A percentile compares a stretch with the other conserved stretches of the same genome.
Conservation (phyloP, 768 basidiomycete genomes). For the Austroboletus festivus region DNA sequence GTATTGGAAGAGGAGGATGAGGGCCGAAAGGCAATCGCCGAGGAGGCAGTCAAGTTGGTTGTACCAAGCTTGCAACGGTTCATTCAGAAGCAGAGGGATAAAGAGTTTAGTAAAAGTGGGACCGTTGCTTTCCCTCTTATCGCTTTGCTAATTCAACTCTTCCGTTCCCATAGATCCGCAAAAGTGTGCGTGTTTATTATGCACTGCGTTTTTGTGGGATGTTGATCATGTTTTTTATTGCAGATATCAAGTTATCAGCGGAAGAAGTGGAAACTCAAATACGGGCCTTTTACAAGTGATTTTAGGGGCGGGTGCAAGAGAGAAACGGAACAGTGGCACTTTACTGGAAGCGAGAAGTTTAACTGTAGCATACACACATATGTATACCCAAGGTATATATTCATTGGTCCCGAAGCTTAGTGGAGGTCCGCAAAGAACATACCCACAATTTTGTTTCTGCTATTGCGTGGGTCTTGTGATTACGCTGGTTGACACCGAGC, state of each 20-base stretch:
- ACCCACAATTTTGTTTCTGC: too few relatives aligned
- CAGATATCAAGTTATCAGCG: constrained; percentile 76
- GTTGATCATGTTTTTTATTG: constrained; percentile 14
- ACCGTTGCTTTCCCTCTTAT: constrained; percentile 19
- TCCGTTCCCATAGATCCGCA: constrained; percentile 40
- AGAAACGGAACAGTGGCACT: too few relatives aligned
- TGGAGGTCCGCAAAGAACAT: too few relatives aligned
- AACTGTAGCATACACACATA: too few relatives aligned
- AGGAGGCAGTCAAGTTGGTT: constrained; percentile 75
- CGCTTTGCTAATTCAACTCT: too few relatives aligned
- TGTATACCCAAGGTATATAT: too few relatives aligned
- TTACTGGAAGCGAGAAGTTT: too few relatives aligned
- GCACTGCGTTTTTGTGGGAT: background rate
- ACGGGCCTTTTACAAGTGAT: constrained; percentile 51
- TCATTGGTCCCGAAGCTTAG: too few relatives aligned
- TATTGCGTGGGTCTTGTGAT: too few relatives aligned
- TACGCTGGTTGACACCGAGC: too few relatives aligned
- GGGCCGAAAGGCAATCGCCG: constrained; percentile 54
- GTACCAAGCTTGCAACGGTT: constrained; percentile 74
- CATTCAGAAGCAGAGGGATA: constrained; percentile 70
- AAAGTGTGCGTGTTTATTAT: constrained; percentile 41
- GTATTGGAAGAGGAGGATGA: constrained; percentile 71
- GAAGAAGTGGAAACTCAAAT: constrained; percentile 74
- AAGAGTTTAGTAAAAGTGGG: constrained; percentile 82
- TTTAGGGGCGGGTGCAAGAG: too few relatives aligned